Evolutionary conservation across 2,329 filamentous ascomycete species (phyloP), one percentile per base, ranked within the genome.

Genomic region (Verticillium alfalfae): DNA sequence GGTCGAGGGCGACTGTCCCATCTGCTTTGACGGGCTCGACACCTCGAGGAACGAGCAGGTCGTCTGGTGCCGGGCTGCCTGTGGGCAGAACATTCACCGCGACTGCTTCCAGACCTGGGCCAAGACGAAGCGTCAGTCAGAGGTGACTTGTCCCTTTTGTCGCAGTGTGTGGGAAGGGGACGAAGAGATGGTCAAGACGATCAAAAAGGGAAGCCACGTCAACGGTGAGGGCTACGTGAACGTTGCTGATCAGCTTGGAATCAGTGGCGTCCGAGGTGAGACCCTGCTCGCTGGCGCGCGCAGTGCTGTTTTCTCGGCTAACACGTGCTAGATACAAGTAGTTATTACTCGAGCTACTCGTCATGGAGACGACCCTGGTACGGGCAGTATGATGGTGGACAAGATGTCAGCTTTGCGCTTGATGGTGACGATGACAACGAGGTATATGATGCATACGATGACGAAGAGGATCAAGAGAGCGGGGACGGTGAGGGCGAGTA

Each of bases 91-190:
- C 65, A 78, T 85, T 2, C 84, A 86, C 66, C 72, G 74, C 37
- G 67, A 76, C 52, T 86, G 84, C 65, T 83, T 86, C 69, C 74
- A 80, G 66, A 83, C 78, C 68, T 86, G 83, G 84, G 79, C 79
- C 0, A 69, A 70, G 9, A 81, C 78, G 38, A 84, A 83, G 67
- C 70, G 72, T n/a, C 70, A 67, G 66, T 68, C 56, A 2, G 57
- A 73, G 16, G 79, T 84, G 16, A 87, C 84, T 0, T 89, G 86
- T 66, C 86, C 86, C 0, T 84, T 85, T 67, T 89, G 86, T 63
- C 81, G 86, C 13, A 83, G 81, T 13, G 68, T 70, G 1, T 89
- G 87, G 87, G 74, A 81, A 65, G 78, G 75, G 1, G 80, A 81
- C 22, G 72, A 77, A 22, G 73, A 75, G 3, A 68, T 75, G 64